phyloP scores from a whole-genome alignment of 208 protist species.

The Vickermania spadyakhi region DNA sequence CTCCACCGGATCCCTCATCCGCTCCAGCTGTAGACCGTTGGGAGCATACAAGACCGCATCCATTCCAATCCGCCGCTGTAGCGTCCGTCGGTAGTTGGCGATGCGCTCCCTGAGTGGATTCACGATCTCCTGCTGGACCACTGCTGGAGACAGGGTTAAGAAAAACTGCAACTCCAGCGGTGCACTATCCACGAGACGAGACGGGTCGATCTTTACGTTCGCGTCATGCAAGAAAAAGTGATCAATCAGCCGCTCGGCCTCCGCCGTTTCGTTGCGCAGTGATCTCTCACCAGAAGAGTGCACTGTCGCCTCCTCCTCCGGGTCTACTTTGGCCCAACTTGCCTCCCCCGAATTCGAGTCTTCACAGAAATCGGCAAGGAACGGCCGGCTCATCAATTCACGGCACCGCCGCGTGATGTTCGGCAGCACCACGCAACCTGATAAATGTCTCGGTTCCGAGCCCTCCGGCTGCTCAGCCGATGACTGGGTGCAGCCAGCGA shows the following conservation, averaged over 20 bases:
- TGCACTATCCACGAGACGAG: conserved; percentile 24
- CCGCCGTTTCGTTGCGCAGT: not conserved
- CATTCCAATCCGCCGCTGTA: conserved; percentile 12
- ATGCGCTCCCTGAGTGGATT: conserved; percentile 12
- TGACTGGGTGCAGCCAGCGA: not conserved
- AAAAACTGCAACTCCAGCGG: conserved; percentile 30
- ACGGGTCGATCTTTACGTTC: conserved; percentile 24
- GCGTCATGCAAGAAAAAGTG: conserved; percentile 42
- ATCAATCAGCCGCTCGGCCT: conserved; percentile 1
- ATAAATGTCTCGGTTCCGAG: not conserved
- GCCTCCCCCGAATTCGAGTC: not conserved
- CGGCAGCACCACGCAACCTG: not conserved
- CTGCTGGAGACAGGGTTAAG: conserved; percentile 13
- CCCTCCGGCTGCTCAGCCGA: not conserved
- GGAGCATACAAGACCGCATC: conserved; percentile 12
- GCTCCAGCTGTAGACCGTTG: not conserved
- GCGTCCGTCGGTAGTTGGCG: conserved; percentile 4
- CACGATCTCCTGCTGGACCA: conserved; percentile 25
- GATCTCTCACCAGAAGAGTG: too few species aligned
- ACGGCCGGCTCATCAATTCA: not conserved
- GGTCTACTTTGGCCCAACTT: too few species aligned
- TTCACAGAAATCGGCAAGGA: not conserved
- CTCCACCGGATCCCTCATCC: not conserved
- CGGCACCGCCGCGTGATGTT: not conserved
- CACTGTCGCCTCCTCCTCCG: too few species aligned